Conservation (phyloP, 2,329 filamentous ascomycete genomes). For the Alternaria ethzedia region DNA sequence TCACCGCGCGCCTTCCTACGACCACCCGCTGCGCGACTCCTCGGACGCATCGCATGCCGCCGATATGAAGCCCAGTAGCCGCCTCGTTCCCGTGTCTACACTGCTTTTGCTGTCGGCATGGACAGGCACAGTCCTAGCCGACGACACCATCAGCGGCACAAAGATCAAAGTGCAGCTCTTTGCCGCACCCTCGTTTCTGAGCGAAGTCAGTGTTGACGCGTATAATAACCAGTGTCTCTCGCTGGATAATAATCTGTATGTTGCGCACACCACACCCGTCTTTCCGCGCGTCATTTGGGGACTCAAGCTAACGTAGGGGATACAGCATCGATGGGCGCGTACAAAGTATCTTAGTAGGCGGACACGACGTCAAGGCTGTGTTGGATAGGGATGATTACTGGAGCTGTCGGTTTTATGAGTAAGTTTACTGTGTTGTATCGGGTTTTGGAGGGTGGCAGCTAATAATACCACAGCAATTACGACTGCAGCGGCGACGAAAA, state of each 20-base stretch:
- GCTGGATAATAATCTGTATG: slow-evolving; percentile 44
- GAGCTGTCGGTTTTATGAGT: slow-evolving; percentile 47
- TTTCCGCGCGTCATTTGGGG: no score
- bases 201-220: slow-evolving; percentile 41
- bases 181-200: slow-evolving; percentile 39
- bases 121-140: slow-evolving; percentile 9
- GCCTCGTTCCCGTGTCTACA: slow-evolving; percentile 4
- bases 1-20: no score
- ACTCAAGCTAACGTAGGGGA: no score
- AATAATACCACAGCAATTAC: slow-evolving; percentile 33
- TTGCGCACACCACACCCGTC: no score
- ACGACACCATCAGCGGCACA: slow-evolving; percentile 25
- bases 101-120: slow-evolving; percentile 5
- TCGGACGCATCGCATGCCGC: slow-evolving; percentile 5
- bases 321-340: slow-evolving; percentile 45
- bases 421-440: slow-evolving; percentile 20
- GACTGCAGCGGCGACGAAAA: slow-evolving; percentile 32
- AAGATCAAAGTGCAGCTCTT: slow-evolving; percentile 46
- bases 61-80: slow-evolving; percentile 15
- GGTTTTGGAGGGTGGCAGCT: not conserved
- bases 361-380: slow-evolving; percentile 34
- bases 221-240: slow-evolving; percentile 37
- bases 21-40: no score
- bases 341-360: slow-evolving; percentile 41
- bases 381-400: slow-evolving; percentile 36